Percentiles rank a stretch among this genome's conserved stretches.
Evolutionary conservation across 1,139 yeast genomes (phyloP).

Genomic region (Geotrichum fermentans): DNA sequence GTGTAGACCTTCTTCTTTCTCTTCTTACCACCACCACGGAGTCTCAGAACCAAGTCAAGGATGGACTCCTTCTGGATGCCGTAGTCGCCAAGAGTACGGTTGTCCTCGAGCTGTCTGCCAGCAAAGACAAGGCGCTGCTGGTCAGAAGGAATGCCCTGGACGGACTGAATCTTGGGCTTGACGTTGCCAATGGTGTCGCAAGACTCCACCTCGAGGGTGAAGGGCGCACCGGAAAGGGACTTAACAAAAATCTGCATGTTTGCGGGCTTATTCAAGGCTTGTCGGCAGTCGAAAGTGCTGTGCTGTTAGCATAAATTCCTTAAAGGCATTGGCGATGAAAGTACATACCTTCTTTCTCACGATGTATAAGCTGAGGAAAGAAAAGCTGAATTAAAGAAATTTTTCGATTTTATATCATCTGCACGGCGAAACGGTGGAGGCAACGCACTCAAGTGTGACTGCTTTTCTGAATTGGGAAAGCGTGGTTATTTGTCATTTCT

Average conservation of each 20-base stretch:
- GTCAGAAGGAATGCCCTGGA: constrained; percentile 99
- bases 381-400: constrained; percentile 14
- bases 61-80: constrained; percentile 99
- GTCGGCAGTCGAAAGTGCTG: constrained; percentile 34
- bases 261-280: constrained; percentile 25
- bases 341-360: constrained; percentile 27
- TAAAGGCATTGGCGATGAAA: too few species aligned
- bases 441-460: constrained; percentile 10
- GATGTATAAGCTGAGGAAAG: constrained; percentile 19
- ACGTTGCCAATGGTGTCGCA: constrained; percentile 99
- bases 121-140: constrained; percentile 99
- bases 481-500: background rate
- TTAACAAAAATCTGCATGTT: constrained; percentile 96
- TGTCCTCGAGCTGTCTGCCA: constrained; percentile 99
- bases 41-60: constrained; percentile 93
- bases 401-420: background rate
- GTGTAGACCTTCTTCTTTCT: constrained; percentile 99
- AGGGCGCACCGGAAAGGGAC: constrained; percentile 98
- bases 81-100: constrained; percentile 98
- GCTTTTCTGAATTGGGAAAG: constrained; percentile 6
- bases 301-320: constrained; percentile 6
- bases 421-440: too few species aligned
- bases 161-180: constrained; percentile 98
- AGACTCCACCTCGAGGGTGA: constrained; percentile 98
- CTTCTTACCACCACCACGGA: constrained; percentile 99